A percentile compares a stretch with the other conserved stretches of the same genome.
Conservation (phyloP, 1,284 basidiomycete genomes). For the Naganishia sp. region DNA sequence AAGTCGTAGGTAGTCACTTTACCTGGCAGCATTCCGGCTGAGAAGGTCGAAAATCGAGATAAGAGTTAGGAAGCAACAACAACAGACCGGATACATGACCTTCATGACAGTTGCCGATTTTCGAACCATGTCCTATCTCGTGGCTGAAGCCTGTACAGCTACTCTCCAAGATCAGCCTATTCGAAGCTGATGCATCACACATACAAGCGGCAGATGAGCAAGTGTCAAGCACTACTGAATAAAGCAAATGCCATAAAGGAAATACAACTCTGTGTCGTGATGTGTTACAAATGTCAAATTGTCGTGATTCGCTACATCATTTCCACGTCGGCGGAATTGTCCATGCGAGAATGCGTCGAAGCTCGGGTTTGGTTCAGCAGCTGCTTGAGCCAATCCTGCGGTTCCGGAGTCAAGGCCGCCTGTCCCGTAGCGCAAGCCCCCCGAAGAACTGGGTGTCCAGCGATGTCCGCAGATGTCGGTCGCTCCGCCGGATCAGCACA, state of each 20-base stretch:
- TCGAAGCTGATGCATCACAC: too few relatives aligned
- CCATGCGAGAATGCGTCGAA: neutral
- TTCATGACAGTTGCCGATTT: too few relatives aligned
- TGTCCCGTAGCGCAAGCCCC: constrained; percentile 61
- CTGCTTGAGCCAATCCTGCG: constrained; percentile 45
- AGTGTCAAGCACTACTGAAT: too few relatives aligned
- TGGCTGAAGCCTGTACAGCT: too few relatives aligned
- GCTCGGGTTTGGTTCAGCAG: constrained; percentile 41
- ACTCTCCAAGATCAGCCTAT: too few relatives aligned
- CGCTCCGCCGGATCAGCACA: constrained; percentile 66
- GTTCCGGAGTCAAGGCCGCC: constrained; percentile 51
- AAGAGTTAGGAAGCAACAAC: too few relatives aligned
- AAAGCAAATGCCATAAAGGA: neutral
- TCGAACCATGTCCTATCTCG: too few relatives aligned
- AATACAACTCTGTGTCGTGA: neutral
- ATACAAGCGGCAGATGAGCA: too few relatives aligned
- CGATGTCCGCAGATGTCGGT: constrained; percentile 64
- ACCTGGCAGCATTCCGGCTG: too few relatives aligned
- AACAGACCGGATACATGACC: too few relatives aligned
- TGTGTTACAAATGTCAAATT: constrained; percentile 1
- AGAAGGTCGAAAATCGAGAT: too few relatives aligned
- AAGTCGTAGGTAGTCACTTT: too few relatives aligned
- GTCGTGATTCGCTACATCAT: constrained; percentile 6
- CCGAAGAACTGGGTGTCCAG: constrained; percentile 66
- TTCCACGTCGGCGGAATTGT: constrained; percentile 12